These are phyloP conservation scores for Fusarium sp. DNA, from an alignment of 2,329 filamentous ascomycete genomes.

Conservation along the genomic window DNA sequence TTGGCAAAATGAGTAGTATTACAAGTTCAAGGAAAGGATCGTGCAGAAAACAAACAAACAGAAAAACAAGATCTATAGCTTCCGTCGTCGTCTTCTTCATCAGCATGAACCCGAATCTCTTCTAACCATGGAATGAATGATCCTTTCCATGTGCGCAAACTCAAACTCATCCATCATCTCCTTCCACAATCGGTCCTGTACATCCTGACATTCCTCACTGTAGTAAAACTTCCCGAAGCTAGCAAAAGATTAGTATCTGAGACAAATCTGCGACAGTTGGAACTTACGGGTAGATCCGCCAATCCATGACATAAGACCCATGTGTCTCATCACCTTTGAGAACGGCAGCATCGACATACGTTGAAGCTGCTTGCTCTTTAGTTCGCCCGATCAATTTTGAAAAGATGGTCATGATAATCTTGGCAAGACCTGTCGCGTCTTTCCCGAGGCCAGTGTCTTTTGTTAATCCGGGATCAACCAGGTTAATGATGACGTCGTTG, in stretches of 20 bases:
- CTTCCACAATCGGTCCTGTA: background rate
- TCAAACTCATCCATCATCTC: constrained; percentile 16
- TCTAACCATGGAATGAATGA: background rate
- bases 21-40: background rate
- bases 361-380: background rate
- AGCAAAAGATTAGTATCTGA: fast-evolving
- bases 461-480: constrained; percentile 5
- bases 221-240: constrained; percentile 3
- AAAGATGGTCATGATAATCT: background rate
- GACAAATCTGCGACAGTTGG: fast-evolving
- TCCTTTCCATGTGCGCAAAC: background rate
- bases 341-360: constrained; percentile 1
- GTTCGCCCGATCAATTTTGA: background rate
- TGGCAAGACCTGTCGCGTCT: background rate
- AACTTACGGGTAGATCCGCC: constrained; percentile 7
- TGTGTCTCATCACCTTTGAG: background rate
- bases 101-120: fast-evolving
- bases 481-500: background rate
- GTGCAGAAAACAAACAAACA: background rate
- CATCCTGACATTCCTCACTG: background rate
- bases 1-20: background rate
- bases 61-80: background rate
- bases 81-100: background rate
- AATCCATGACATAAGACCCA: constrained; percentile 10
- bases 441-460: constrained; percentile 7